Conservation (phyloP, 257 asterid genomes). For the Jasminum sambac region DNA sequence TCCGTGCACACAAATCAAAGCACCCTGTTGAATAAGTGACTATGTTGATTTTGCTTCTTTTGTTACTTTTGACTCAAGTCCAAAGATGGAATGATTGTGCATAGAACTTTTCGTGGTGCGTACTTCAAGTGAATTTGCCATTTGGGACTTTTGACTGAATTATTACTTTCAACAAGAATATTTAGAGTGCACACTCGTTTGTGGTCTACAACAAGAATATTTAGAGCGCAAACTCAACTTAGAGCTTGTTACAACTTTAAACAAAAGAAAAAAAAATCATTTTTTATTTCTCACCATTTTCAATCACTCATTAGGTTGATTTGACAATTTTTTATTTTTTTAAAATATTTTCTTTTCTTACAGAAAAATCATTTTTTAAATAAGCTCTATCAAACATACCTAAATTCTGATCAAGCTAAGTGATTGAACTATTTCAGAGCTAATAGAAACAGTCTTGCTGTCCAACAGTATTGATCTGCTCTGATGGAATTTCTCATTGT, state of each 20-base stretch:
- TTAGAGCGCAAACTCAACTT: too few species aligned
- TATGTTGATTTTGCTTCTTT: background rate
- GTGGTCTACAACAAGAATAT: too few species aligned
- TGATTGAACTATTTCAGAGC: background rate
- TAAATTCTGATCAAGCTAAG: background rate
- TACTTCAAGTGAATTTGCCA: background rate
- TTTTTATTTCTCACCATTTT: too few species aligned
- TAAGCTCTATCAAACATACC: too few species aligned
- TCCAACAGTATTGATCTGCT: background rate
- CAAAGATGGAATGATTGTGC: background rate
- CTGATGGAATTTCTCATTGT: conserved; percentile 8
- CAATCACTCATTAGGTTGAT: too few species aligned
- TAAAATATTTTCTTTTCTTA: too few species aligned
- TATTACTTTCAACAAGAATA: background rate
- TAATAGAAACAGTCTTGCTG: background rate
- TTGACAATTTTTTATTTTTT: too few species aligned
- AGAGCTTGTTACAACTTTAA: background rate
- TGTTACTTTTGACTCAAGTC: background rate
- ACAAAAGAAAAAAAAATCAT: too few species aligned
- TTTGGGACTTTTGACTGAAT: background rate
- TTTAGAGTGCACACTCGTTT: background rate
- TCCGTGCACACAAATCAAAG: background rate
- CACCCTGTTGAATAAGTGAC: background rate
- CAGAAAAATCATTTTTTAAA: too few species aligned
- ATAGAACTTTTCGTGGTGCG: background rate